A percentile compares a stretch with the other conserved stretches of the same genome.
phyloP scores from a whole-genome alignment of 192 early-diverging fungal species.

The Linnemannia hyalina region DNA sequence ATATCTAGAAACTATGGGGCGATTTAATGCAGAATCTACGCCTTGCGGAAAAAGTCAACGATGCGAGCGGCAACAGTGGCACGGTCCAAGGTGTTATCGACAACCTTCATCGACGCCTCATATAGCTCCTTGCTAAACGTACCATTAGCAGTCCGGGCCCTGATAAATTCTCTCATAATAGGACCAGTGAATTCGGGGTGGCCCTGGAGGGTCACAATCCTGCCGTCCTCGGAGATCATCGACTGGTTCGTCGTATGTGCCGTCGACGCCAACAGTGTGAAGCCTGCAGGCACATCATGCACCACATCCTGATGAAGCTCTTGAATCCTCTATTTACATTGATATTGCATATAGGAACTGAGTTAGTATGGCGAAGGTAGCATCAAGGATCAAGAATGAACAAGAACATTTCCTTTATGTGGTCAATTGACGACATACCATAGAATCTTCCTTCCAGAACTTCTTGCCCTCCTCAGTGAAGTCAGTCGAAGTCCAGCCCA shows the following conservation, averaged over 20 bases:
- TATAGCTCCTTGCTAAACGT: constrained; percentile 51
- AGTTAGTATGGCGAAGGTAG: neutral
- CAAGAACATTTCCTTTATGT: neutral
- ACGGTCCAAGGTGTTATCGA: constrained; percentile 37
- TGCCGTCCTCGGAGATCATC: constrained; percentile 67
- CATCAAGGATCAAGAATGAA: neutral
- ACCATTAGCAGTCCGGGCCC: constrained; percentile 40
- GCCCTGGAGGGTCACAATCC: constrained; percentile 75
- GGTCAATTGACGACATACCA: constrained; percentile 10
- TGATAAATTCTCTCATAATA: constrained; percentile 56
- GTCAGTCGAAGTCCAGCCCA: constrained; percentile 57
- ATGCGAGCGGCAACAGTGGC: constrained; percentile 35
- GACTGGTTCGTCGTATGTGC: constrained; percentile 70
- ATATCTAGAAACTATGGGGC: no score
- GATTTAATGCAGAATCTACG: neutral
- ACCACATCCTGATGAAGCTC: constrained; percentile 82
- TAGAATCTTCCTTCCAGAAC: constrained; percentile 32
- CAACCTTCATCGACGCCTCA: constrained; percentile 19
- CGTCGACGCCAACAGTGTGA: constrained; percentile 68
- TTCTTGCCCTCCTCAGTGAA: constrained; percentile 56
- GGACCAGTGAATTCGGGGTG: constrained; percentile 77
- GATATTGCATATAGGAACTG: constrained; percentile 15
- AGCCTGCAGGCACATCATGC: constrained; percentile 68
- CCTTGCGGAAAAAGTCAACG: constrained; percentile 9
- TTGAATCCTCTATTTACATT: constrained; percentile 64